Percentiles rank a stretch among this genome's conserved stretches.
Conservation (phyloP, 2,329 filamentous ascomycete genomes). For the Metarhizium album region DNA sequence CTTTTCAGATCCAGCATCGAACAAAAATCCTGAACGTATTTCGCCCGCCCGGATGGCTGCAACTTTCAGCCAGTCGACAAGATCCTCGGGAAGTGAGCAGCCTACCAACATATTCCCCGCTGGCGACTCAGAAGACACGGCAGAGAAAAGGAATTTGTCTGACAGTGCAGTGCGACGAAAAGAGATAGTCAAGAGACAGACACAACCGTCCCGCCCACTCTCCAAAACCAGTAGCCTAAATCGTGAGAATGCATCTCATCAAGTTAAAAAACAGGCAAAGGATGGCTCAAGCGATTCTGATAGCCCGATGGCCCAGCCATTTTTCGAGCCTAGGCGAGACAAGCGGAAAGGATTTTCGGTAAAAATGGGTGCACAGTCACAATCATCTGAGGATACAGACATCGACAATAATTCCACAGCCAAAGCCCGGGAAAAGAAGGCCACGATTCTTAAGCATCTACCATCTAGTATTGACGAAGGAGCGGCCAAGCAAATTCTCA, state of each 20-base stretch:
- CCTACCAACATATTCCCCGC: constrained; percentile 7
- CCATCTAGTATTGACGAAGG: constrained; percentile 72
- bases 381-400: constrained; percentile 32
- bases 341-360: constrained; percentile 21
- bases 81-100: background rate
- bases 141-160: constrained; percentile 11
- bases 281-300: constrained; percentile 12
- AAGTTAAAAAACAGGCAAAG: constrained; percentile 10
- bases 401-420: constrained; percentile 28
- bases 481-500: constrained; percentile 84
- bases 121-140: constrained; percentile 13
- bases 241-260: constrained; percentile 7
- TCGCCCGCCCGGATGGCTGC: constrained; percentile 4
- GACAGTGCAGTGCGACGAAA: constrained; percentile 8
- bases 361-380: constrained; percentile 35
- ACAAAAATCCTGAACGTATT: constrained; percentile 11
- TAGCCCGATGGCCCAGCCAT: constrained; percentile 12
- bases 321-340: constrained; percentile 16
- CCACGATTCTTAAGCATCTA: constrained; percentile 61
- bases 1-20: constrained; percentile 10
- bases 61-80: constrained; percentile 3
- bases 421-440: constrained; percentile 49
- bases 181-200: constrained; percentile 9
- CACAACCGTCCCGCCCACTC: background rate
- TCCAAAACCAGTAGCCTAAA: background rate